A percentile compares a stretch with the other conserved stretches of the same genome.
Conservation (phyloP, 108 stramenopile species). For the Bacterosira constricta region DNA sequence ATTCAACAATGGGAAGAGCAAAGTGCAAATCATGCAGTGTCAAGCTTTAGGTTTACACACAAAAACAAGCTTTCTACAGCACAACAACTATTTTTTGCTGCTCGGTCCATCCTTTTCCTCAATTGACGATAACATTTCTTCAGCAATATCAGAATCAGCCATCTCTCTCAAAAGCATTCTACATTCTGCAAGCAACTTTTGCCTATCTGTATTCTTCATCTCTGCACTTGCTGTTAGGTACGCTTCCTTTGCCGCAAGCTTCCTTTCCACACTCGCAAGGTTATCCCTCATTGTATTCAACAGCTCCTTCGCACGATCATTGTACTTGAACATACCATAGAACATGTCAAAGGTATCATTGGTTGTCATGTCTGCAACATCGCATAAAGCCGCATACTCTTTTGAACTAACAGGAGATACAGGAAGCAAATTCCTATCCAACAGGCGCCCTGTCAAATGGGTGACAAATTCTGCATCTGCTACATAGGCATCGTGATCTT, state of each 20-base stretch:
- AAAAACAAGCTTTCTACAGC: neutral
- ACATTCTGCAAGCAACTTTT: constrained; percentile 87
- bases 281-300: constrained; percentile 85
- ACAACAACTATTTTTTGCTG: neutral
- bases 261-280: constrained; percentile 90
- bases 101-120: neutral
- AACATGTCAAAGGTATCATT: constrained; percentile 93
- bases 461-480: constrained; percentile 97
- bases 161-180: constrained; percentile 85
- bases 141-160: constrained; percentile 21
- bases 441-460: constrained; percentile 91
- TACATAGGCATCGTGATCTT: constrained; percentile 88
- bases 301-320: constrained; percentile 75
- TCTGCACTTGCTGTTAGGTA: constrained; percentile 91
- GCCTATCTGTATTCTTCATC: constrained; percentile 87
- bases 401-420: constrained; percentile 90
- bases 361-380: constrained; percentile 90
- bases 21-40: no score
- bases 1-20: no score
- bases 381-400: constrained; percentile 89
- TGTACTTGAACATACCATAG: constrained; percentile 96
- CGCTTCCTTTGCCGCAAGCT: constrained; percentile 93
- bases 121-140: neutral
- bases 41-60: neutral
- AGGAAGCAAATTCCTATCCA: constrained; percentile 81